Evolutionary conservation across 176 grass and related monocot species (phyloP), one percentile per base, ranked within the genome.

Genomic region (Lolium rigidum): DNA sequence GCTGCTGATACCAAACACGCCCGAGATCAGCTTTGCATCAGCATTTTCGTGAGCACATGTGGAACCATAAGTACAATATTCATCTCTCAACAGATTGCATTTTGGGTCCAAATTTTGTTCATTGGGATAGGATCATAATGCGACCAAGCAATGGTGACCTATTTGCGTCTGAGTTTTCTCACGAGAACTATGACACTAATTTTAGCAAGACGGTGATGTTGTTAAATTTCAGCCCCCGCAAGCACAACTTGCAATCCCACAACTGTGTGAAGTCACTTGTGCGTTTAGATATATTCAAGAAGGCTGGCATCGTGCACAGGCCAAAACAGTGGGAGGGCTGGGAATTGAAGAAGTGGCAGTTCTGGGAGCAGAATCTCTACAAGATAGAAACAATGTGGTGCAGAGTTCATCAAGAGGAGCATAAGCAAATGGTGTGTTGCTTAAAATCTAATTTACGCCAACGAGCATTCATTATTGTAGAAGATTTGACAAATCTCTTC

Each of bases 281-380:
- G 69, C 61, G 79, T 24, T 77, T 83, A 50, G 56, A 74, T 76
- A 9, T 69, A 22, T 83, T 83, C 65, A 46, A 58, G 26, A 37
- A 47, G 49, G 79, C 78, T 28, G 70, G 78, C n/a, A 67, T 67
- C 75, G 70, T 43, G 75, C 35, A 70, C 25, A 16, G 44, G 31
- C 70, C 55, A 58, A 58, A 58, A 58, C 55, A 58, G 17, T 6
- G 18, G 14, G 55, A 20, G 1, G 55, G 55, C 18, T 58, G 55
- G 55, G 18, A 20, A 20, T 58, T 58, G 18, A 58, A 58, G 55
- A 58, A 58, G 18, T 58, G 55, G 55, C 18, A 58, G 55, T 1
- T 14, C 51, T 54, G 51, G 51, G 51, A 54, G 51, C 51, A 54
- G 51, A 54, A 17, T 10, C 51, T 54, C 51, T 54, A 14, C 51